Conservation (phyloP, 805 yeast species). For the Komagataella populi region DNA sequence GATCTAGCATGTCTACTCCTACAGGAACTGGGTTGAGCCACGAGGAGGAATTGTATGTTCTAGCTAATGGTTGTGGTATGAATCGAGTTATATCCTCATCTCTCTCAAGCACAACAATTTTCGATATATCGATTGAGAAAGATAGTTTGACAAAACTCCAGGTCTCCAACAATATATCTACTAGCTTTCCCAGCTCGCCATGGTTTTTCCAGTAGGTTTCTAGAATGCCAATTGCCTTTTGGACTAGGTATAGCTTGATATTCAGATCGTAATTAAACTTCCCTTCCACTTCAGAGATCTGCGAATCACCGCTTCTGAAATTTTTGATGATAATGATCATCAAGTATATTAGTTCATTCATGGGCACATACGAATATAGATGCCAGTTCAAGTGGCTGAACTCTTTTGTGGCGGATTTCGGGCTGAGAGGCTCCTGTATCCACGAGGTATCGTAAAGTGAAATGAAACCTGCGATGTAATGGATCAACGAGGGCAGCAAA, state of each 20-base stretch:
- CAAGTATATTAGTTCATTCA: slow-evolving; percentile 40
- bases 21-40: background rate
- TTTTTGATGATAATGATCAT: slow-evolving; percentile 40
- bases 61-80: background rate
- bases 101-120: background rate
- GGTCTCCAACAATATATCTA: slow-evolving; percentile 8
- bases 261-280: slow-evolving; percentile 13
- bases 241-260: slow-evolving; percentile 15
- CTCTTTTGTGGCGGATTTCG: slow-evolving; percentile 19
- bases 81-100: background rate
- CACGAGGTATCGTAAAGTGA: background rate
- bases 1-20: background rate
- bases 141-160: slow-evolving; percentile 13
- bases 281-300: slow-evolving; percentile 1
- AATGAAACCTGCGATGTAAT: background rate
- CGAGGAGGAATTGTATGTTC: background rate
- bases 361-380: slow-evolving; percentile 43
- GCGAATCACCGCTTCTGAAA: slow-evolving; percentile 21
- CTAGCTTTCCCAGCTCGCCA: slow-evolving; percentile 11
- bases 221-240: slow-evolving; percentile 8
- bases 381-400: slow-evolving; percentile 50
- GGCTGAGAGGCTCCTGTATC: background rate
- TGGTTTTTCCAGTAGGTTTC: slow-evolving; percentile 11
- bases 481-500: background rate
- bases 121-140: slow-evolving; percentile 4